phyloP scores from a whole-genome alignment of 2,329 filamentous ascomycete genomes.

The Pestalotiopsis sp. region DNA sequence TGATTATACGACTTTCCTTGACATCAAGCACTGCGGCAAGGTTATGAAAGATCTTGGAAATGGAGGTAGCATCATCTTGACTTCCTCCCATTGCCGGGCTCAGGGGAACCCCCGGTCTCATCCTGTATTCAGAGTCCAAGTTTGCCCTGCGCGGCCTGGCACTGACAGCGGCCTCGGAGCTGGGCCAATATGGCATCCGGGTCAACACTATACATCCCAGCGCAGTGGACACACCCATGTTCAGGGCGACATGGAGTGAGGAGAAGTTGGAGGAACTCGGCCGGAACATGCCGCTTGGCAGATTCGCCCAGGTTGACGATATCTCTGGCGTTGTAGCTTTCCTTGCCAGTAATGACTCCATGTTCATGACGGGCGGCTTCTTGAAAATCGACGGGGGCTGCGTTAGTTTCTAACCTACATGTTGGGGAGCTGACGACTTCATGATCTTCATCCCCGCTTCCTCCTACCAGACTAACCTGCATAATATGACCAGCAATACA shows the following conservation, averaged over 20 bases:
- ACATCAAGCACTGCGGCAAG: conserved; percentile 33
- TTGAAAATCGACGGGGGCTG: conserved; percentile 16
- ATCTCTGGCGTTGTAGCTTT: conserved; percentile 37
- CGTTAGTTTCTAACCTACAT: conserved; percentile 6
- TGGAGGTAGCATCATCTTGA: conserved; percentile 37
- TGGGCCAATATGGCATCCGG: conserved; percentile 36
- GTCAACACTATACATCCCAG: conserved; percentile 41
- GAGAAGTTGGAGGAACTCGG: conserved; percentile 33
- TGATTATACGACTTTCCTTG: conserved; percentile 27
- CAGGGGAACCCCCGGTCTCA: conserved; percentile 34
- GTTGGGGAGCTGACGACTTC: background rate
- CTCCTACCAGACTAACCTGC: background rate
- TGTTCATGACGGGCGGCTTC: conserved; percentile 35
- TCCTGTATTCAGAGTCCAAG: conserved; percentile 35
- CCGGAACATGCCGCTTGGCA: conserved; percentile 32
- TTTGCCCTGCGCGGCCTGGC: conserved; percentile 37
- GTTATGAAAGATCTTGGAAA: conserved; percentile 31
- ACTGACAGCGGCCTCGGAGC: conserved; percentile 35
- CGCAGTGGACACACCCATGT: conserved; percentile 35
- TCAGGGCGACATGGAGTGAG: conserved; percentile 31
- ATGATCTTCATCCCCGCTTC: background rate
- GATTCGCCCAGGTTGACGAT: conserved; percentile 36
- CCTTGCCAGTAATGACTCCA: conserved; percentile 36
- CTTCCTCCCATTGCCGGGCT: conserved; percentile 39
- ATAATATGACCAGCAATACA: background rate